Evolutionary conservation across 2,329 filamentous ascomycete species (phyloP).

Genomic region (Diaporthe amygdali): DNA sequence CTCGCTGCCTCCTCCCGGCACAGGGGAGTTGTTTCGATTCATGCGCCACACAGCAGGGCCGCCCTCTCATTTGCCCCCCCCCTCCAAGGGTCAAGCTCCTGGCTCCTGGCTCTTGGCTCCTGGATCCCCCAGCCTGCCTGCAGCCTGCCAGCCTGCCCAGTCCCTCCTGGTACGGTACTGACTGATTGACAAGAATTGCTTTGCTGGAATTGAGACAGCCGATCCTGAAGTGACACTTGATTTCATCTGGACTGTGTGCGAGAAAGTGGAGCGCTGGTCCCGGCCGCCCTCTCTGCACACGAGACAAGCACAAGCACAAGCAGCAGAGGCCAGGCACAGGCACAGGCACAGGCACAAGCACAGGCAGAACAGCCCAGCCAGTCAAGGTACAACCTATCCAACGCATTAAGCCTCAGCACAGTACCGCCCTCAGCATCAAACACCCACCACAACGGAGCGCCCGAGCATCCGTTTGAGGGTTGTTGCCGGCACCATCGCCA

Average conservation of each 20-base stretch:
- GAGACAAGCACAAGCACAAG: background rate
- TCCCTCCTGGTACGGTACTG: background rate
- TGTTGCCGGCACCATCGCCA: constrained; percentile 12
- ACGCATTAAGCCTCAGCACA: constrained; percentile 6
- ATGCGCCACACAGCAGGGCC: constrained; percentile 12
- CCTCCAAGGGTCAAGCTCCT: constrained; percentile 3
- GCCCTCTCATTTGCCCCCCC: constrained; percentile 12
- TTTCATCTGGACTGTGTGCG: background rate
- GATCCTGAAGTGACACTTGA: background rate
- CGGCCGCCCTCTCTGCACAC: background rate
- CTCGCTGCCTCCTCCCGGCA: constrained; percentile 8
- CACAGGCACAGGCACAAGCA: background rate
- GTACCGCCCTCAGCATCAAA: constrained; percentile 11
- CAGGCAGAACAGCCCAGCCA: background rate
- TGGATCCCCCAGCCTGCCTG: too few species aligned
- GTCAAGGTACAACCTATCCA: constrained; percentile 3
- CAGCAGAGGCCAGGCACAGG: background rate
- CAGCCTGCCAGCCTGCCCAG: background rate
- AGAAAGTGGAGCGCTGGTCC: constrained; percentile 1
- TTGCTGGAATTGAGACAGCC: background rate
- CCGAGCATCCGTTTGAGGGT: constrained; percentile 11
- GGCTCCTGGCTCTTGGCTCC: background rate
- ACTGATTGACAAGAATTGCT: background rate
- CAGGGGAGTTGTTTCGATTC: constrained; percentile 17
- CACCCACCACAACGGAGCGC: background rate